Percentiles rank a stretch among this genome's conserved stretches.
Evolutionary conservation across 1,284 basidiomycete species (phyloP).

Genomic region (Fereydounia khargensis): DNA sequence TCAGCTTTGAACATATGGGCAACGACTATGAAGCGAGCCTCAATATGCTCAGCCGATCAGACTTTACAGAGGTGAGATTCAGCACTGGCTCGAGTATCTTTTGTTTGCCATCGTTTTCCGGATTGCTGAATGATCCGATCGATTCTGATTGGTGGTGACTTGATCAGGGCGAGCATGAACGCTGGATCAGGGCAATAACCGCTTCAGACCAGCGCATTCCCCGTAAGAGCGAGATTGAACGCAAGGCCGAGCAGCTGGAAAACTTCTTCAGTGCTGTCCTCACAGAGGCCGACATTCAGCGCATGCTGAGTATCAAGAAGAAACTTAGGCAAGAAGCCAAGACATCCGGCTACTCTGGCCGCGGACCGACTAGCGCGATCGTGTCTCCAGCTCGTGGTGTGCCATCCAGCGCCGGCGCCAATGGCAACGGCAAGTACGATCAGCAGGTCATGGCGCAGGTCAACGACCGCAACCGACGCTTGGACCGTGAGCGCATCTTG

Average conservation of each 20-base stretch:
- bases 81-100: too few relatives aligned
- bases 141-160: too few relatives aligned
- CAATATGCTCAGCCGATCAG: constrained; percentile 18
- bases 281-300: constrained; percentile 41
- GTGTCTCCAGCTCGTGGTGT: neutral
- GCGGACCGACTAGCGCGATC: neutral
- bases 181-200: constrained; percentile 25
- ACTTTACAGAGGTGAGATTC: constrained; percentile 30
- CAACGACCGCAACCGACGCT: constrained; percentile 81
- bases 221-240: constrained; percentile 6
- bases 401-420: neutral
- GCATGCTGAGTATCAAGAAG: constrained; percentile 36
- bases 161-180: constrained; percentile 42
- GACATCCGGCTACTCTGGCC: constrained; percentile 12
- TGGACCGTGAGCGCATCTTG: constrained; percentile 74
- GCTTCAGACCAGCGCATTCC: constrained; percentile 15
- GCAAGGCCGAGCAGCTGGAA: constrained; percentile 38
- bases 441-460: constrained; percentile 70
- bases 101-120: too few relatives aligned
- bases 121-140: too few relatives aligned
- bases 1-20: constrained; percentile 30
- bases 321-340: constrained; percentile 14
- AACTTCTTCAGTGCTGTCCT: constrained; percentile 30
- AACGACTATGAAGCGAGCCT: constrained; percentile 30
- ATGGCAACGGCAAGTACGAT: constrained; percentile 45